Evolutionary conservation across 2,329 filamentous ascomycete species (phyloP), one percentile per base, ranked within the genome.

Genomic region (Shiraia sp.): DNA sequence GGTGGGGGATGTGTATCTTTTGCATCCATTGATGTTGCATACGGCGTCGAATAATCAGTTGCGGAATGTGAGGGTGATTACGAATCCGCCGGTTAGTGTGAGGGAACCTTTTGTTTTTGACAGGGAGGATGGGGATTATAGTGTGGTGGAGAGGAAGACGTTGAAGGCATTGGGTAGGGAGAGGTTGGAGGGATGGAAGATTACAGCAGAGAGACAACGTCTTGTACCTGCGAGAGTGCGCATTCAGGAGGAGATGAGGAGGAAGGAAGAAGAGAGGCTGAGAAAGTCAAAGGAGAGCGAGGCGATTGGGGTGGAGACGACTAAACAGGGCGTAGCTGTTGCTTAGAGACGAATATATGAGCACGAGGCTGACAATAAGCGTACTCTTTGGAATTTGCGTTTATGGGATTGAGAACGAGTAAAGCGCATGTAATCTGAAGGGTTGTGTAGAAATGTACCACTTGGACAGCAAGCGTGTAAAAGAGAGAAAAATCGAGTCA

Each of bases 1-100:
- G 1, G 71, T 75, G 0, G 80, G 80, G 7, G 80, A 83, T 45
- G 77, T 83, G 10, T 82, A 76, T 49, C 63, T 84, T 12, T 55
- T 83, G 58, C 80, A 84, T 58, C 80, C 80, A 29, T 64, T 83
- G 13, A 83, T 83, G 79, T 60, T 82, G 63, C 80, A 84, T 59
- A 75, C 73, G 27, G 76, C 78, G 6, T 75, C 72, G 5, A 72
- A 72, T 36, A 81, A 81, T 51, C 69, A 70, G 37, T 46, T 76
- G 17, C 64, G 78, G 14, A 68, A 70, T 9, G 68, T 73, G 1
- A 63, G 79, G 3, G 72, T 81, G 24, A 81, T 81, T 51, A 81
- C 77, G 3, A 81, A 81, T 44, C 78, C 78, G 4, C 76, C 79
- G 0, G 75, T 83, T 7, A 72, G 67, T 14, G 57, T 83, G 2